Evolutionary conservation across 805 yeast species (phyloP).

Genomic region (Lipomyces orientalis): DNA sequence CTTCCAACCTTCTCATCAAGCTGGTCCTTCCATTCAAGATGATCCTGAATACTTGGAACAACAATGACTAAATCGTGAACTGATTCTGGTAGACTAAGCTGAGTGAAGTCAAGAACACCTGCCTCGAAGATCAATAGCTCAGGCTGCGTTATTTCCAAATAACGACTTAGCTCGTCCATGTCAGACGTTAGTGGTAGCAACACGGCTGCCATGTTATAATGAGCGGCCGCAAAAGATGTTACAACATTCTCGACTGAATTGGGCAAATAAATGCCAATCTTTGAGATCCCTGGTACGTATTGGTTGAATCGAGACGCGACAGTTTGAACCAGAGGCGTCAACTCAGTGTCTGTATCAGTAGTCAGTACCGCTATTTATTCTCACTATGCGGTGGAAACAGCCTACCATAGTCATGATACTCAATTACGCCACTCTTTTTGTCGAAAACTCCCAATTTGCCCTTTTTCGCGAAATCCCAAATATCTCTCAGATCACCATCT

Average conservation of each 20-base stretch:
- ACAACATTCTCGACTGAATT: conserved; percentile 31
- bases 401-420: conserved; percentile 24
- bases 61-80: conserved; percentile 23
- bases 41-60: conserved; percentile 9
- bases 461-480: conserved; percentile 57
- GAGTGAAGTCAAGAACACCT: conserved; percentile 32
- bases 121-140: conserved; percentile 32
- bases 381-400: conserved; percentile 2
- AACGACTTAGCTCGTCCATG: conserved; percentile 11
- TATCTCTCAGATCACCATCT: conserved; percentile 75
- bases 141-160: conserved; percentile 31
- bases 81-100: conserved; percentile 24
- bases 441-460: conserved; percentile 45
- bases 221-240: conserved; percentile 26
- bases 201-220: conserved; percentile 25
- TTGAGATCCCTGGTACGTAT: conserved; percentile 19
- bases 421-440: conserved; percentile 12
- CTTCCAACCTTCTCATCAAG: conserved; percentile 11
- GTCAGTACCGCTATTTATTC: conserved; percentile 18
- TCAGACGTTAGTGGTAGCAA: conserved; percentile 25
- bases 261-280: conserved; percentile 32
- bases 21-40: conserved; percentile 30
- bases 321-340: conserved; percentile 12
- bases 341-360: conserved; percentile 17
- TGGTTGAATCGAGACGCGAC: conserved; percentile 20